A percentile compares a stretch with the other conserved stretches of the same genome.
Conservation (phyloP, 768 basidiomycete species). For the Harrya chromipes region DNA sequence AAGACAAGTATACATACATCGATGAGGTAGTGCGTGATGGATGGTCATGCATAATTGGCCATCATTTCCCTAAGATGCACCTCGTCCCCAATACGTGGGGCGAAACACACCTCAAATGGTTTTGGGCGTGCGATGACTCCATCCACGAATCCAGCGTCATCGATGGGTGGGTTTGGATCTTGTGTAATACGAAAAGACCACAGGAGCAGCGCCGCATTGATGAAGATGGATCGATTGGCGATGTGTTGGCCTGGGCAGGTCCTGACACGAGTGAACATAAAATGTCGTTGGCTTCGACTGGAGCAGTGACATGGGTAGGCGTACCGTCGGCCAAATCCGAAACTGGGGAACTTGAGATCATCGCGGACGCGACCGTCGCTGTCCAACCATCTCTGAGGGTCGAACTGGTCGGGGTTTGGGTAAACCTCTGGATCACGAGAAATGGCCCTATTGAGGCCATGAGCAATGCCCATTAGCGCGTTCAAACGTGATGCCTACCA, state of each 20-base stretch:
- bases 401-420: constrained; percentile 56
- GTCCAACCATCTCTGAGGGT: constrained; percentile 55
- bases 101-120: constrained; percentile 58
- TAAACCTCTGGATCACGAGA: constrained; percentile 57
- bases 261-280: constrained; percentile 25
- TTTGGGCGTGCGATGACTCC: constrained; percentile 62
- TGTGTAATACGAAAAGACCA: constrained; percentile 62
- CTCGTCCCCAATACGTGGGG: constrained; percentile 38
- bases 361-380: constrained; percentile 39
- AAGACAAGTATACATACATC: too few relatives aligned
- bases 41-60: constrained; percentile 17
- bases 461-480: neutral
- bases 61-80: constrained; percentile 24
- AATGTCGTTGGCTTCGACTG: neutral
- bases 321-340: constrained; percentile 52
- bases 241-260: constrained; percentile 68
- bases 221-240: constrained; percentile 57
- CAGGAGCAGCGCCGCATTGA: constrained; percentile 60
- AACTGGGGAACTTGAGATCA: constrained; percentile 51
- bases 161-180: constrained; percentile 53
- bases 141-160: constrained; percentile 59
- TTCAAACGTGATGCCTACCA: constrained; percentile 23
- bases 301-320: neutral
- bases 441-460: constrained; percentile 40
- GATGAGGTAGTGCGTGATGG: too few relatives aligned